Base-by-base conservation (phyloP, 345 rosid species). In the Lepidium africanum region DNA sequence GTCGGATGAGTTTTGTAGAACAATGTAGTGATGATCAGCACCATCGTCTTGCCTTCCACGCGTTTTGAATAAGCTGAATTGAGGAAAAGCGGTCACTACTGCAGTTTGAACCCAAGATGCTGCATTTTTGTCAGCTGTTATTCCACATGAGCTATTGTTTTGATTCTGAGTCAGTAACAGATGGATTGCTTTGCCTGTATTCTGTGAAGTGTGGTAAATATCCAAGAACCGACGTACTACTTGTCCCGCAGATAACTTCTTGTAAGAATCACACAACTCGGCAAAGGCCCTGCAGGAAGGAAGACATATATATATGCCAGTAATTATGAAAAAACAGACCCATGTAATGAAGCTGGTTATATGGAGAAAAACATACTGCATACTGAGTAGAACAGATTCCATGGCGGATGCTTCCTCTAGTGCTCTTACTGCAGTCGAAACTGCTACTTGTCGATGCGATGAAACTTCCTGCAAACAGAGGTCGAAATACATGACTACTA, bases 61-160 rank as follows among this genome's bases (percentile, higher is more conserved):
- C 53, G 79, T 74, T 69, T 70, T 67, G 61, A 75, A 70, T 66
- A 83, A 49, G 64, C 70, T 76, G 67, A 83, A 83, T 2, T 71
- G 78, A 23, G 80, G 74, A 30, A 80, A 63, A 42, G 67, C 55
- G 3, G 84, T 74, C 68, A 71, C 68, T 36, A 78, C 64, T 6
- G 84, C 80, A 71, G 79, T 75, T 55, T 74, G 78, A 59, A 76
- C 80, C 86, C 86, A 83, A 10, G 75, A 78, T 33, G 42, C 25
- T 40, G 82, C 87, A 47, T 72, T 71, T 38, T 27, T 68, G 7
- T 43, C 47, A 10, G 66, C 67, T 62, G 32, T 30, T 65, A 73
- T 50, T 57, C 57, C 63, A 42, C 67, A 33, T 0, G 39, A 65
- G 45, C 41, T 53, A 6, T 8, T 61, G 55, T 61, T 82, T 63